phyloP scores from a whole-genome alignment of 2,329 filamentous ascomycete species.

The Alternaria dauci region DNA sequence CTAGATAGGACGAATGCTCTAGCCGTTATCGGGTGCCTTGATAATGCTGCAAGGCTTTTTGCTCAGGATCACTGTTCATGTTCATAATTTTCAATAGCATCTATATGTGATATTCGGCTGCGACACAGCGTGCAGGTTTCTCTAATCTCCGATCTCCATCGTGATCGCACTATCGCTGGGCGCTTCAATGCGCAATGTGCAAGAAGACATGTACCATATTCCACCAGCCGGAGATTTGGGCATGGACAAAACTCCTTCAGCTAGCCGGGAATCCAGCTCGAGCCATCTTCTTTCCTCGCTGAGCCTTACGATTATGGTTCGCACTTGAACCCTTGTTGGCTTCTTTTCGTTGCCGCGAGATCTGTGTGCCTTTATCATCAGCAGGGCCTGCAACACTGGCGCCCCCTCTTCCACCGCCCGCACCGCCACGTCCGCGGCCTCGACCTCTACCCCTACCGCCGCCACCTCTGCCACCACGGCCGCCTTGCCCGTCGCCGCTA shows the following conservation, averaged over 20 bases:
- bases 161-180: background rate
- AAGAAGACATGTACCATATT: background rate
- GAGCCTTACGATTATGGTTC: constrained; percentile 85
- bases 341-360: constrained; percentile 78
- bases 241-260: background rate
- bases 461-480: constrained; percentile 57
- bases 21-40: background rate
- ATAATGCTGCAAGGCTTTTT: background rate
- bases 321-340: constrained; percentile 81
- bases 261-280: constrained; percentile 60
- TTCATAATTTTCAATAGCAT: background rate
- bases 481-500: constrained; percentile 54
- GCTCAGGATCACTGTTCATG: background rate
- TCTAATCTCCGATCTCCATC: background rate
- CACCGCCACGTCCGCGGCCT: constrained; percentile 45
- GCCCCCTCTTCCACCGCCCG: constrained; percentile 47
- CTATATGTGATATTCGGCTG: background rate
- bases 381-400: constrained; percentile 69
- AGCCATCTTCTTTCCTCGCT: constrained; percentile 69
- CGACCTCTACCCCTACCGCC: constrained; percentile 49
- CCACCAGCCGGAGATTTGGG: too few species aligned
- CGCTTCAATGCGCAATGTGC: background rate
- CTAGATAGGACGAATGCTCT: background rate
- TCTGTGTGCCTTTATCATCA: constrained; percentile 75
- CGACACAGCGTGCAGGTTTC: background rate